Base-by-base conservation (phyloP, 2,329 filamentous ascomycete species). In the Phyllosticta citrichinensis region DNA sequence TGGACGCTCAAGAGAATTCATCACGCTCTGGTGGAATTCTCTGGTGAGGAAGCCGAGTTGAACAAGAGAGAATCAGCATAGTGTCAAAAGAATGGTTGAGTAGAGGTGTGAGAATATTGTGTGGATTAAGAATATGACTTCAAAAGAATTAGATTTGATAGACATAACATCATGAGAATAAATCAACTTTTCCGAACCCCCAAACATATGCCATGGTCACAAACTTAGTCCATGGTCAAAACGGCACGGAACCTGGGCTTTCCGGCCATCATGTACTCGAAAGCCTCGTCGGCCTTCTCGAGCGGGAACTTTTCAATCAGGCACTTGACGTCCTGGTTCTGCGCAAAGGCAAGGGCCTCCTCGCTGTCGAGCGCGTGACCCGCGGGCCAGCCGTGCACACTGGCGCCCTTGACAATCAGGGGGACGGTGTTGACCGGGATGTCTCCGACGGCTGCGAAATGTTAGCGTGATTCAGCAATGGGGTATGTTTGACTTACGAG, bases 261-360 rank as follows among this genome's bases (percentile, higher is more conserved):
- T 9, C 79, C 79, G 33, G 69, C 75, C 60, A 76, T 53, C 80
- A 82, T 81, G 59, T 78, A 74, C 63, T 79, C 73, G 66, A 79
- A 71, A 5, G 80, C 80, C 62, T 79, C 77, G 66, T 77, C 76
- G 24, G 72, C 79, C 68, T 80, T 74, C 25, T 78, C 76, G 19
- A 83, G 70, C 3, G 78, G 77, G 65, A 81, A 83, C 65, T 75
- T 79, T 70, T 83, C 78, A 40, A 82, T 69, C 77, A 81, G 73
- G 66, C 80, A 82, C 35, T 81, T 74, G 60, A 83, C 74, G 8
- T 71, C 73, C 53, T 81, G 75, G 22, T 71, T 67, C 63, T 77
- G 64, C 0, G 79, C 77, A 66, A 83, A 80, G 3, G 70, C 71
- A 62, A 83, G 80, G 2, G 80, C 76, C 63, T 83, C 81, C 65